These are phyloP conservation scores for Hygrophila difformis DNA, from an alignment of 257 asterid genomes.

Conservation along the genomic window DNA sequence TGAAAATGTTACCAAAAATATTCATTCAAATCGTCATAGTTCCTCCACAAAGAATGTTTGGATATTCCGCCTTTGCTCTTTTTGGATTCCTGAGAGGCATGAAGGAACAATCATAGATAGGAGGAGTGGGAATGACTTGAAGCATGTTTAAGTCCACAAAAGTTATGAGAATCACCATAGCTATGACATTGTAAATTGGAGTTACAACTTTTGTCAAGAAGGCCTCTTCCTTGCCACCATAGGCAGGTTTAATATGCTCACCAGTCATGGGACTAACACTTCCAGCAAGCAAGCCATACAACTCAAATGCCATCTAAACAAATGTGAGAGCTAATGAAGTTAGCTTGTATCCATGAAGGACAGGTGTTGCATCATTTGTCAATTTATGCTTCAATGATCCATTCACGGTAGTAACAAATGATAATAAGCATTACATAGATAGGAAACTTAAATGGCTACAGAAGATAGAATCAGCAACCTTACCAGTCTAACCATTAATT, in stretches of 20 bases:
- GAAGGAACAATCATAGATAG: slow-evolving; percentile 3
- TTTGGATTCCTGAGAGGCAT: slow-evolving; percentile 66
- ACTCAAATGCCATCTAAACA: slow-evolving; percentile 83
- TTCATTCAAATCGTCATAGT: slow-evolving; percentile 91
- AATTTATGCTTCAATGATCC: neutral
- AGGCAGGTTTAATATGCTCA: slow-evolving; percentile 86
- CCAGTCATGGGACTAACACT: slow-evolving; percentile 95
- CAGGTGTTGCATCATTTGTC: neutral
- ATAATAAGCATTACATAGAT: too few species aligned
- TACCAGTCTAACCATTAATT: slow-evolving; percentile 2
- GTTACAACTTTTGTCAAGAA: slow-evolving; percentile 77
- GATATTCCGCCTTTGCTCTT: slow-evolving; percentile 48
- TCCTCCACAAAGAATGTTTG: slow-evolving; percentile 90
- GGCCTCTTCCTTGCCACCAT: slow-evolving; percentile 92
- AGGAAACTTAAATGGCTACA: neutral
- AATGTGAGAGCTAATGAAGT: slow-evolving; percentile 6
- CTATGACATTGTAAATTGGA: slow-evolving; percentile 73
- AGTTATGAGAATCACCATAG: slow-evolving; percentile 39
- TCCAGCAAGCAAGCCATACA: slow-evolving; percentile 89
- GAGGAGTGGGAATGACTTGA: neutral
- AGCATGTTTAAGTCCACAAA: neutral
- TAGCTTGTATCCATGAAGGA: slow-evolving; percentile 1
- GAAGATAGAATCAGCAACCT: neutral
- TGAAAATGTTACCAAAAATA: slow-evolving; percentile 62
- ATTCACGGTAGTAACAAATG: too few species aligned